phyloP scores from a whole-genome alignment of 139 green algal genomes.

The Coelastrella sp. region DNA sequence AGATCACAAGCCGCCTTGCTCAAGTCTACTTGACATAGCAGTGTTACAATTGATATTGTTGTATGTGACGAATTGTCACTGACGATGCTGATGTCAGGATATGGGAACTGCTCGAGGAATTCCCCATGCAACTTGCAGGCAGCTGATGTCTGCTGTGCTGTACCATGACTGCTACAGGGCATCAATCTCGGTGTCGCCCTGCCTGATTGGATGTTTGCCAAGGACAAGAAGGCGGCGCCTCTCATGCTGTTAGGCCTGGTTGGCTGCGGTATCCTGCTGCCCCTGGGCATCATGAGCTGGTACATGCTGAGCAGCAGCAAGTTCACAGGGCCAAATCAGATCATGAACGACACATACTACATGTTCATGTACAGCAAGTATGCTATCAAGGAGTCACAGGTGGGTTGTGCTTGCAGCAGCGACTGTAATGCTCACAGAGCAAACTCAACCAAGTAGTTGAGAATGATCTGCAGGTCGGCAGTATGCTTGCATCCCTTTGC shows the following conservation, averaged over 20 bases:
- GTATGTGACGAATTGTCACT: no score
- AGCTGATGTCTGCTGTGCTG: no score
- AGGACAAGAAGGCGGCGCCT: slow-evolving; percentile 83
- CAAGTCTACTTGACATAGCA: neutral
- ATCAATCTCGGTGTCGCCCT: slow-evolving; percentile 86
- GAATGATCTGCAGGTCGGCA: no score
- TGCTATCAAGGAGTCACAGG: slow-evolving; percentile 83
- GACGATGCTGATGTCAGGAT: no score
- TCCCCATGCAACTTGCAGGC: no score
- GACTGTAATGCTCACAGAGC: no score
- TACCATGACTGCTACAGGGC: slow-evolving; percentile 45
- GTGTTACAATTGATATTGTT: neutral
- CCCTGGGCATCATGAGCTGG: slow-evolving; percentile 74
- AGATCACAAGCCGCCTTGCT: neutral
- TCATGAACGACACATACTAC: slow-evolving; percentile 82
- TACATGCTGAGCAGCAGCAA: slow-evolving; percentile 84
- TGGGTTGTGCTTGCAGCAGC: slow-evolving; percentile 45
- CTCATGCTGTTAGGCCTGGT: slow-evolving; percentile 86
- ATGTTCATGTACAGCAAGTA: slow-evolving; percentile 79
- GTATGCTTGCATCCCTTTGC: no score
- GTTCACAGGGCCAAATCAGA: slow-evolving; percentile 74
- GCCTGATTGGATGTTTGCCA: slow-evolving; percentile 88
- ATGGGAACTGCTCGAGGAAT: no score
- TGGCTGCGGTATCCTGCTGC: slow-evolving; percentile 82
- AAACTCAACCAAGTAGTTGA: no score